These are phyloP conservation scores for Wickerhamomyces silvicola DNA, from an alignment of 805 yeast species.

Conservation along the genomic window DNA sequence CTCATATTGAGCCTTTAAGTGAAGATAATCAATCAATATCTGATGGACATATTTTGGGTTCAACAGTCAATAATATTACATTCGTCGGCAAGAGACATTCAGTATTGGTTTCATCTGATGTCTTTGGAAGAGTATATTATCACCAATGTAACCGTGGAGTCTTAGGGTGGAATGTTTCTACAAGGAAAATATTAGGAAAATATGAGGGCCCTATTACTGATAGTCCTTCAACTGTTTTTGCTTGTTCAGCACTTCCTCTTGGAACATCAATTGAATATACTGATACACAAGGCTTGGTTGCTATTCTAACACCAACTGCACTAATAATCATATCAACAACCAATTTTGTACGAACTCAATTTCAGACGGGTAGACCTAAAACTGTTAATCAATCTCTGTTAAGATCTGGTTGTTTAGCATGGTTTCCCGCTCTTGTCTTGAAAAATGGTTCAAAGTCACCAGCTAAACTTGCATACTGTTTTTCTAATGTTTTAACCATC, in stretches of 20 bases:
- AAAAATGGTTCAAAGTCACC: slow-evolving; percentile 20
- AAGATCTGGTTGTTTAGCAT: slow-evolving; percentile 42
- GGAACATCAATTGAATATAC: slow-evolving; percentile 49
- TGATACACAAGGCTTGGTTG: slow-evolving; percentile 54
- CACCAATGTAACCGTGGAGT: slow-evolving; percentile 62
- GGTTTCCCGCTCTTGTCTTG: slow-evolving; percentile 52
- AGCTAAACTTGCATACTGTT: slow-evolving; percentile 59
- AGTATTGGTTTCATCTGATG: slow-evolving; percentile 50
- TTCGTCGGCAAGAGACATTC: slow-evolving; percentile 48
- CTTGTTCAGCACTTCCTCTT: slow-evolving; percentile 48
- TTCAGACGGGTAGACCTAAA: slow-evolving; percentile 44
- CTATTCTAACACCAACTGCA: slow-evolving; percentile 47
- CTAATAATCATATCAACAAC: slow-evolving; percentile 53
- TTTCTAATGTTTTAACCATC: slow-evolving; percentile 56
- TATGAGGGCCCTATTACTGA: slow-evolving; percentile 20
- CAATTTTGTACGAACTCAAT: slow-evolving; percentile 42
- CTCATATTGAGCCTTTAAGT: slow-evolving; percentile 18
- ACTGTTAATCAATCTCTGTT: slow-evolving; percentile 24
- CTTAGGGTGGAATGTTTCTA: slow-evolving; percentile 39
- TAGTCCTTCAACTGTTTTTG: slow-evolving; percentile 29
- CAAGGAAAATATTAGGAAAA: slow-evolving; percentile 49
- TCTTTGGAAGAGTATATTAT: slow-evolving; percentile 47
- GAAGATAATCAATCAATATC: slow-evolving; percentile 19
- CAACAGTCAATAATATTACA: slow-evolving; percentile 35
- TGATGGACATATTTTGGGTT: slow-evolving; percentile 25